These are phyloP conservation scores for Lentinula detonsa DNA, from an alignment of 768 basidiomycete genomes.

Conservation along the genomic window DNA sequence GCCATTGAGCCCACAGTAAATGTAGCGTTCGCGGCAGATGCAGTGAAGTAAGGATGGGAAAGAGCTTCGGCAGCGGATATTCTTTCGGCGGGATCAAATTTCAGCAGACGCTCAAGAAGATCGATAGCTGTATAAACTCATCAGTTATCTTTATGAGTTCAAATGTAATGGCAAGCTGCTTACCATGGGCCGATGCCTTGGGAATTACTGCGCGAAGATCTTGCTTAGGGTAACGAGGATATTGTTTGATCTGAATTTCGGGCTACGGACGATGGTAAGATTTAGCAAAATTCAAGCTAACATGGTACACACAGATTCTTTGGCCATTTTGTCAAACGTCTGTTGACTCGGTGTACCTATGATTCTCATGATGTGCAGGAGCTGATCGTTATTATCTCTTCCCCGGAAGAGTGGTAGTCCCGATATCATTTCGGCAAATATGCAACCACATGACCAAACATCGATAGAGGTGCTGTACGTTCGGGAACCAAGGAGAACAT, in stretches of 20 bases:
- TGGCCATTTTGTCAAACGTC: slow-evolving; percentile 80
- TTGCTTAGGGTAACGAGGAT: slow-evolving; percentile 82
- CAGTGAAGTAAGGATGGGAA: slow-evolving; percentile 86
- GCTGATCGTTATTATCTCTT: slow-evolving; percentile 93
- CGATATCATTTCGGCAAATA: slow-evolving; percentile 99
- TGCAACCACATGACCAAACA: slow-evolving; percentile 98
- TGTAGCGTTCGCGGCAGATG: slow-evolving; percentile 34
- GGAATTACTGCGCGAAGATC: slow-evolving; percentile 76
- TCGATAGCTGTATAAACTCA: slow-evolving; percentile 61
- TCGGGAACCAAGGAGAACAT: slow-evolving; percentile 92
- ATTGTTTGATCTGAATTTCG: slow-evolving; percentile 78
- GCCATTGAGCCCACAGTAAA: slow-evolving; percentile 54
- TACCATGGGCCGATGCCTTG: slow-evolving; percentile 82
- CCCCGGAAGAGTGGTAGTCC: slow-evolving; percentile 96
- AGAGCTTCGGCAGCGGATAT: slow-evolving; percentile 90
- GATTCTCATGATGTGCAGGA: slow-evolving; percentile 96
- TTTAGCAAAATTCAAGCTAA: background rate
- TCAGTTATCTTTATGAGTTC: slow-evolving; percentile 1
- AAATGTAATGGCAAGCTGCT: slow-evolving; percentile 1
- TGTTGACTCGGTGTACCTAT: slow-evolving; percentile 92
- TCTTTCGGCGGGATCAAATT: slow-evolving; percentile 92
- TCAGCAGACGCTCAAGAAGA: slow-evolving; percentile 88
- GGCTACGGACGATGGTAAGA: slow-evolving; percentile 41
- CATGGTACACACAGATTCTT: slow-evolving; percentile 68
- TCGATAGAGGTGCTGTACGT: slow-evolving; percentile 99